Conservation (phyloP, 2,329 filamentous ascomycete genomes). For the Acrocalymma vagum region DNA sequence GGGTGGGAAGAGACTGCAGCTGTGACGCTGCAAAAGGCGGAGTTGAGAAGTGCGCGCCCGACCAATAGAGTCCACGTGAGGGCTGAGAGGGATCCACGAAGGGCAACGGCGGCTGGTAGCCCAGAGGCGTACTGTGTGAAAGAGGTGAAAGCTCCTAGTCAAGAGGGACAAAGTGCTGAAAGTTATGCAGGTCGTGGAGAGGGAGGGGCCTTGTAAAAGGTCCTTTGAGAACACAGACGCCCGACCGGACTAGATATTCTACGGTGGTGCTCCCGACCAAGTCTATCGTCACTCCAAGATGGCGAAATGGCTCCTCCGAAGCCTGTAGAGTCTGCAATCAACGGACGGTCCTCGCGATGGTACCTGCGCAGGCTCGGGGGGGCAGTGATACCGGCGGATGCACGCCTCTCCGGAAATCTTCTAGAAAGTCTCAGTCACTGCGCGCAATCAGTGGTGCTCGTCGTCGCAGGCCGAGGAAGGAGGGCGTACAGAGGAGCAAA, state of each 20-base stretch:
- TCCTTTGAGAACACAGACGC: constrained; percentile 35
- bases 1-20: constrained; percentile 49
- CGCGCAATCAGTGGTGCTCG: constrained; percentile 48
- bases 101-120: constrained; percentile 48
- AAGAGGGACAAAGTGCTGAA: constrained; percentile 44
- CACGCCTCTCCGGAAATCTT: constrained; percentile 53
- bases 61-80: constrained; percentile 59
- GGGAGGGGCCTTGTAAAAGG: constrained; percentile 41
- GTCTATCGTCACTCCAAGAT: constrained; percentile 37
- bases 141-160: constrained; percentile 34
- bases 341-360: constrained; percentile 39
- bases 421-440: constrained; percentile 52
- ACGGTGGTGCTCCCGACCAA: constrained; percentile 39
- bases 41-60: constrained; percentile 48
- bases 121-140: constrained; percentile 40
- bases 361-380: constrained; percentile 47
- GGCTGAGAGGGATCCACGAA: constrained; percentile 59
- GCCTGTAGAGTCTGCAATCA: constrained; percentile 32
- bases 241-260: constrained; percentile 33
- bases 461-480: constrained; percentile 45
- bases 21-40: constrained; percentile 48
- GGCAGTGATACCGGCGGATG: constrained; percentile 52
- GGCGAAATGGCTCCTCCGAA: constrained; percentile 36
- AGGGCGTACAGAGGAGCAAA: constrained; percentile 51
- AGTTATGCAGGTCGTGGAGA: constrained; percentile 41